Evolutionary conservation across 1,284 basidiomycete genomes (phyloP), one percentile per base, ranked within the genome.

Genomic region (Mycena sp.): DNA sequence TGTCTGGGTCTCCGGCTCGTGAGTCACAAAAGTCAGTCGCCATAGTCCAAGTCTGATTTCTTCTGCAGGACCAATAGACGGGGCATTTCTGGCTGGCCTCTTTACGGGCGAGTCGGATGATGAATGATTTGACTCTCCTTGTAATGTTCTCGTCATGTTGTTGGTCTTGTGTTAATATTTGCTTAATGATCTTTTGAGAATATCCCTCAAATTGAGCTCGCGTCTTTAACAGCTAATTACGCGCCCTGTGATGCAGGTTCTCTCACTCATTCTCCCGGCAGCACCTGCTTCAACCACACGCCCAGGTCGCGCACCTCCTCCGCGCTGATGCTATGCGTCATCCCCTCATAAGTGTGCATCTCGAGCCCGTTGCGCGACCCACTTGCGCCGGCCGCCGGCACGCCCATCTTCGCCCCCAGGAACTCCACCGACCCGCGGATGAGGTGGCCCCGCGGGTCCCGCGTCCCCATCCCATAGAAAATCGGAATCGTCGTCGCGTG

Each of bases 391-490:
- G 32, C 32, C 7, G 32, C 14, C 14, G 32, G 32, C 32, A 35
- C 32, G 9, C 32, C 32, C 32, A 35, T 35, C 14, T 35, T 14
- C 9, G 32, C 7, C 32, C 7, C 9, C 32, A 35, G 7, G 14
- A 35, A 35, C 7, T 35, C 32, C 14, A 14, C 32, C 14, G 30
- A 21, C 21, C 29, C 19, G 38, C 26, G 46, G 6, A 38, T 35
- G 10, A 82, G 83, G 54, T 81, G 82, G 54, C 96, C 88, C 14
- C 96, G 81, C 12, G 85, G 87, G 74, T 97, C 95, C 30, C 76
- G 78, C 19, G 80, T 86, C 6, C 95, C 95, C 68, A 95, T 93
- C 12, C 92, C 95, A 88, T 92, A 93, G 79, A 96, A 96, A 38
- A 95, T 82, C 1, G 93, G 90, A 14, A 87, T 80, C 17, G 84